Conservation (phyloP, 805 yeast genomes). For the Candida gorgasii region DNA sequence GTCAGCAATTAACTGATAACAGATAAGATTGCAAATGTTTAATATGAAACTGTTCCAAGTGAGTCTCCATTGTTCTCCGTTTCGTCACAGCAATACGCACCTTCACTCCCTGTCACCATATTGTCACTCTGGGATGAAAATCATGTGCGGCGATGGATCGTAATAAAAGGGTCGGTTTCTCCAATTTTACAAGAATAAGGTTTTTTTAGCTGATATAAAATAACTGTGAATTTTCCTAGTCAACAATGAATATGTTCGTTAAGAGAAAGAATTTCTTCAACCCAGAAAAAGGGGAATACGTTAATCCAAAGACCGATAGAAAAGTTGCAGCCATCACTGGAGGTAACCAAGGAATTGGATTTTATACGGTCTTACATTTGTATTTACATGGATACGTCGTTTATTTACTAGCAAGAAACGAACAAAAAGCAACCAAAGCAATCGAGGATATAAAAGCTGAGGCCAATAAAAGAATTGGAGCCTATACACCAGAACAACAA, state of each 20-base stretch:
- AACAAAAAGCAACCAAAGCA: constrained; percentile 31
- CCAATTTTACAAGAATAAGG: neutral
- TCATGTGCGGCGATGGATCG: neutral
- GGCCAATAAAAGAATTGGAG: constrained; percentile 25
- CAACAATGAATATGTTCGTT: neutral
- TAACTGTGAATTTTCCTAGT: neutral
- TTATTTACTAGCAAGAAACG: constrained; percentile 38
- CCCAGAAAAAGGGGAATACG: constrained; percentile 19
- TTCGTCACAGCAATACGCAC: no score
- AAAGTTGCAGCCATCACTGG: constrained; percentile 40
- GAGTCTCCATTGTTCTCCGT: no score
- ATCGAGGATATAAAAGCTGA: constrained; percentile 33
- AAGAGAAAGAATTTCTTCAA: constrained; percentile 4
- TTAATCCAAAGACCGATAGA: constrained; percentile 25
- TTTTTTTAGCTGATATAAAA: no score
- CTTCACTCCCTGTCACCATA: neutral
- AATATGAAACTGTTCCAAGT: no score
- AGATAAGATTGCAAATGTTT: no score
- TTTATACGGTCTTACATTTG: constrained; percentile 39
- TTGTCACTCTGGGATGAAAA: neutral
- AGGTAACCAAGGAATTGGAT: constrained; percentile 43
- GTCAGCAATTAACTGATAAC: no score
- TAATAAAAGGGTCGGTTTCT: neutral
- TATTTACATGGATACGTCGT: constrained; percentile 41
- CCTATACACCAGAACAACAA: constrained; percentile 9